Percentiles rank a stretch among this genome's conserved stretches.
These are phyloP conservation scores for Solanum peruvianum DNA, from an alignment of 257 asterid species.

Conservation along the genomic window DNA sequence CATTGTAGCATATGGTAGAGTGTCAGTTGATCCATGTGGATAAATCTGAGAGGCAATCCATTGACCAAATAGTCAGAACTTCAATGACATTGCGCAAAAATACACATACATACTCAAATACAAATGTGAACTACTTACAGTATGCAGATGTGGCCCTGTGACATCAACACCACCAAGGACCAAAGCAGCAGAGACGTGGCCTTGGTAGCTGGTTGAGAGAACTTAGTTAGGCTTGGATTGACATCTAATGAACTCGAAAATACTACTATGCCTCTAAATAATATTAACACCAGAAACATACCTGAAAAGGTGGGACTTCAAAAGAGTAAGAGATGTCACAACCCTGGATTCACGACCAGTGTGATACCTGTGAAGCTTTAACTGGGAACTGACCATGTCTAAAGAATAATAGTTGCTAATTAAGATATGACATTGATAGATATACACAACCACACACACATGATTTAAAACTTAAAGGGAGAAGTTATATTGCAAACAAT, in stretches of 20 bases:
- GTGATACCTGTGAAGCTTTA: slow-evolving; percentile 75
- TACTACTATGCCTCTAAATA: background rate
- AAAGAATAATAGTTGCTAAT: slow-evolving; percentile 1
- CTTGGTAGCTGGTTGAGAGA: slow-evolving; percentile 59
- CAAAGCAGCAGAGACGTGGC: slow-evolving; percentile 85
- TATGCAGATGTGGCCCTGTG: slow-evolving; percentile 89
- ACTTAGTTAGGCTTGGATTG: background rate
- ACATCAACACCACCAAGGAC: slow-evolving; percentile 96
- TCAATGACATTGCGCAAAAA: background rate
- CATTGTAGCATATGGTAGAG: slow-evolving; percentile 95
- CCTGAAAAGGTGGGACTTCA: slow-evolving; percentile 89
- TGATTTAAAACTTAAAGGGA: background rate
- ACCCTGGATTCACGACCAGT: slow-evolving; percentile 96
- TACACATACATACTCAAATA: background rate
- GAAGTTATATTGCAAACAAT: background rate
- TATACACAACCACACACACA: background rate
- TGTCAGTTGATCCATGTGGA: slow-evolving; percentile 98
- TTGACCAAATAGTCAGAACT: background rate
- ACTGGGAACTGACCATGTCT: slow-evolving; percentile 97
- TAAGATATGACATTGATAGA: background rate
- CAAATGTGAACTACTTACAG: slow-evolving; percentile 38
- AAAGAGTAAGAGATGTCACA: slow-evolving; percentile 73
- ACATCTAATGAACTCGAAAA: background rate
- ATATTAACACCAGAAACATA: slow-evolving; percentile 12
- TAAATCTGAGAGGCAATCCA: slow-evolving; percentile 44